A percentile compares a stretch with the other conserved stretches of the same genome.
Evolutionary conservation across 805 yeast genomes (phyloP).

Genomic region (Candida endomychidarum): DNA sequence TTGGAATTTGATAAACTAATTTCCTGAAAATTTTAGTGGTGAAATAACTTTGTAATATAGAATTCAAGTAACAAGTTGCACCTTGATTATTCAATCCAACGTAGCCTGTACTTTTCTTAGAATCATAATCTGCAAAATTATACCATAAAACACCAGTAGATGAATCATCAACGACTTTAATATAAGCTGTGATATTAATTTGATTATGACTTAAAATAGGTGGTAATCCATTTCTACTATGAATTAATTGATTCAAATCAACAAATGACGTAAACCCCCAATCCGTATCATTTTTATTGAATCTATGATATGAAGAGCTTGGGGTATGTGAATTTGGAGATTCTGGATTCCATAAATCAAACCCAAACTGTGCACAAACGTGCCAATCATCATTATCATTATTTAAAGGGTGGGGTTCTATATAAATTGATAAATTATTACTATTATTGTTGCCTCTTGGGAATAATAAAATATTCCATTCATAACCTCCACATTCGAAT

Average conservation of each 20-base stretch:
- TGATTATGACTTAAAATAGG: constrained; percentile 52
- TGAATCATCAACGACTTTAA: constrained; percentile 77
- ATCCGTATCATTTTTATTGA: constrained; percentile 72
- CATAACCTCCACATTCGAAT: constrained; percentile 59
- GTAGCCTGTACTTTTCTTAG: constrained; percentile 82
- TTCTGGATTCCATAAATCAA: constrained; percentile 79
- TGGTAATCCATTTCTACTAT: constrained; percentile 14
- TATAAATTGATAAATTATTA: constrained; percentile 62
- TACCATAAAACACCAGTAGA: constrained; percentile 95
- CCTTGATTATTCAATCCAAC: constrained; percentile 96
- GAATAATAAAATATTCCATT: constrained; percentile 71
- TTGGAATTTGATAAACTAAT: constrained; percentile 87
- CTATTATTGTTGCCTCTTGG: constrained; percentile 70
- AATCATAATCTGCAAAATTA: constrained; percentile 78
- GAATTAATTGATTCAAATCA: constrained; percentile 49
- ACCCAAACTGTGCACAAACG: constrained; percentile 87
- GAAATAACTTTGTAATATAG: constrained; percentile 85
- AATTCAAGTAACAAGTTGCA: constrained; percentile 95
- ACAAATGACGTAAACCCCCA: constrained; percentile 93
- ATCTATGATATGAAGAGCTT: constrained; percentile 75
- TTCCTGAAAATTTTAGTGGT: constrained; percentile 81
- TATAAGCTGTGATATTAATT: constrained; percentile 72
- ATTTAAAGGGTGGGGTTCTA: constrained; percentile 65
- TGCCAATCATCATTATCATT: constrained; percentile 54
- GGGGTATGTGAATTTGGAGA: constrained; percentile 60